A percentile compares a stretch with the other conserved stretches of the same genome.
Evolutionary conservation across 164 flowering plant genomes (phyloP).

Genomic region (Magnolia officinalis): DNA sequence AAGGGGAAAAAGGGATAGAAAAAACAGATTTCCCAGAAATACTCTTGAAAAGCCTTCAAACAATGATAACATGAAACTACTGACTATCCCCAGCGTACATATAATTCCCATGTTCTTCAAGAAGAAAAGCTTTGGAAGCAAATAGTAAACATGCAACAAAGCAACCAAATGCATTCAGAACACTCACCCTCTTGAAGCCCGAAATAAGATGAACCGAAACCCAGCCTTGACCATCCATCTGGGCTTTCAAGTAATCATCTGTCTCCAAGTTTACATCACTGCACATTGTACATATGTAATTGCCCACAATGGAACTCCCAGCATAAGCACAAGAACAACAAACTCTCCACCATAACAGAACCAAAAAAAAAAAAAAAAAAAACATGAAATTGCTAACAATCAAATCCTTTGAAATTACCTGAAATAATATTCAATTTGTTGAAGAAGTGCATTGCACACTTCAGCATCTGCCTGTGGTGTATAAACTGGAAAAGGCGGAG

Average conservation of each 20-base stretch:
- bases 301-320: neutral
- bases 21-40: neutral
- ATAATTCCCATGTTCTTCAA: neutral
- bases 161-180: neutral
- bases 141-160: neutral
- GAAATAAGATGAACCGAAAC: slow-evolving; percentile 1
- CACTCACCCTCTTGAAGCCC: neutral
- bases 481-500: neutral
- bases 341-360: neutral
- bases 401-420: slow-evolving; percentile 1
- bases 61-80: neutral
- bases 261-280: neutral
- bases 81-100: neutral
- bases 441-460: neutral
- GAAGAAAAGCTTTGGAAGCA: neutral
- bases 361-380: neutral
- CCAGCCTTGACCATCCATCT: neutral
- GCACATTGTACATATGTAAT: neutral
- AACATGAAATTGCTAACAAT: neutral
- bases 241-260: neutral
- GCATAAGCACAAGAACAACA: neutral
- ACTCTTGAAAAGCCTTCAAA: neutral
- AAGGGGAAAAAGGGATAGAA: neutral
- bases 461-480: neutral
- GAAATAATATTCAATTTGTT: slow-evolving; percentile 3